Percentiles rank a stretch among this genome's conserved stretches.
Evolutionary conservation across 2,329 filamentous ascomycete genomes (phyloP).

Genomic region (Epichloe bromicola): DNA sequence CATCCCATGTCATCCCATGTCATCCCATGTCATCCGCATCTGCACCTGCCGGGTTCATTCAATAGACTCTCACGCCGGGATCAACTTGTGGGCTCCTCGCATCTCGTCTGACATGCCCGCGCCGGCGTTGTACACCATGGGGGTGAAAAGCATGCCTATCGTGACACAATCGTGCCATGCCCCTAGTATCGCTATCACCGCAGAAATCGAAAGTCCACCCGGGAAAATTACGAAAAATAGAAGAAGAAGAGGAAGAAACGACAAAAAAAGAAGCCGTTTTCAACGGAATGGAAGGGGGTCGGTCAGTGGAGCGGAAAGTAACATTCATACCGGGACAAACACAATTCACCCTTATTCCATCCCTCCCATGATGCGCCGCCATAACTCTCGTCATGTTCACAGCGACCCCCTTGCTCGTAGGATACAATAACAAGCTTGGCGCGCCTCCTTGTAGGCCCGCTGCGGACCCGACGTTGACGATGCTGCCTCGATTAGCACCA

Average conservation of each 20-base stretch:
- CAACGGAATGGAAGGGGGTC: too few species aligned
- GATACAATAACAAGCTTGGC: conserved; percentile 30
- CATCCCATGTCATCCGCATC: background rate
- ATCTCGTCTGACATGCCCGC: conserved; percentile 26
- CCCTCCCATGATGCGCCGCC: conserved; percentile 16
- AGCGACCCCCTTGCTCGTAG: conserved; percentile 34
- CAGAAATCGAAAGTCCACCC: too few species aligned
- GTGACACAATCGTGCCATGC: background rate
- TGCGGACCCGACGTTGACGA: conserved; percentile 51
- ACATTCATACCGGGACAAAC: conserved; percentile 28
- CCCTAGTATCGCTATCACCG: too few species aligned
- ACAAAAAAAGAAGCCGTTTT: too few species aligned
- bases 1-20: background rate
- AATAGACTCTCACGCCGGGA: too few species aligned
- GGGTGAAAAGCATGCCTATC: conserved; percentile 23
- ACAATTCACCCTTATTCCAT: conserved; percentile 24
- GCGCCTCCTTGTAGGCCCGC: conserved; percentile 38
- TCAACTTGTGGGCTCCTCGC: conserved; percentile 20
- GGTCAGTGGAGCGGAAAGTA: too few species aligned
- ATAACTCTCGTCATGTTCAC: conserved; percentile 39
- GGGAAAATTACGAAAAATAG: too few species aligned
- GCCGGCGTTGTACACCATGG: conserved; percentile 7
- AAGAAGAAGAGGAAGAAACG: too few species aligned
- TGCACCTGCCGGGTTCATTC: conserved; percentile 22
- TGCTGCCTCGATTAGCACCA: conserved; percentile 32